Conservation (phyloP, 2,329 filamentous ascomycete genomes). For the Arachnopeziza araneosa region DNA sequence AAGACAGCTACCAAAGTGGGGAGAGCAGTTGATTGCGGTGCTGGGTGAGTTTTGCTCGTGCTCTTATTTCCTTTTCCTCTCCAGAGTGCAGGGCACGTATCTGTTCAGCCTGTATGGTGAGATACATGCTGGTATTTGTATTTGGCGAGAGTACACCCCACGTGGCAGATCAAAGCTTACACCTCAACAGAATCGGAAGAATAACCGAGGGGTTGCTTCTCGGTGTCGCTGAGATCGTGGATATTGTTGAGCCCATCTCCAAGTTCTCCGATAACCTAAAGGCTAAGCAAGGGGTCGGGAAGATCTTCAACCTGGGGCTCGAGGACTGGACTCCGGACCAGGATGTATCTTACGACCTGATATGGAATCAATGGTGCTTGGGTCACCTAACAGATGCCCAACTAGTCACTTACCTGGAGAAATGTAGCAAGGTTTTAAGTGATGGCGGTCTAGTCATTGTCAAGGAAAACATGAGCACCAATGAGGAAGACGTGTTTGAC, state of each 20-base stretch:
- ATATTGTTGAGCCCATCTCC: slow-evolving; percentile 78
- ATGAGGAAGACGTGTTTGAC: slow-evolving; percentile 64
- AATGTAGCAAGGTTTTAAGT: slow-evolving; percentile 51
- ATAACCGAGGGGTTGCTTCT: slow-evolving; percentile 75
- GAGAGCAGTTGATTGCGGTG: slow-evolving; percentile 34
- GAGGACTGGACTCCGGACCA: slow-evolving; percentile 59
- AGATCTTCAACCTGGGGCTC: slow-evolving; percentile 66
- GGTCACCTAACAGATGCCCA: slow-evolving; percentile 74
- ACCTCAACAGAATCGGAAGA: slow-evolving; percentile 57
- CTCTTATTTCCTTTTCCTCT: neutral
- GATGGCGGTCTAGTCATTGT: slow-evolving; percentile 58
- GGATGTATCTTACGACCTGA: slow-evolving; percentile 60
- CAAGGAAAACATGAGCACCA: slow-evolving; percentile 71
- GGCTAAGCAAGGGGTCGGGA: slow-evolving; percentile 51
- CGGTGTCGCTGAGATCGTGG: slow-evolving; percentile 63
- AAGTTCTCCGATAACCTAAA: slow-evolving; percentile 68
- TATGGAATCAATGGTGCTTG: slow-evolving; percentile 91
- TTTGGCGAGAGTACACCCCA: neutral
- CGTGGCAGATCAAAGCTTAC: neutral
- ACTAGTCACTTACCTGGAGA: slow-evolving; percentile 59
- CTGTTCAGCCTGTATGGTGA: neutral
- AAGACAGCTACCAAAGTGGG: slow-evolving; percentile 29
- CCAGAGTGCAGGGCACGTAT: neutral
- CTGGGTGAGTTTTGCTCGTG: slow-evolving; percentile 26
- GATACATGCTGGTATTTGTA: neutral